Evolutionary conservation across 2,329 filamentous ascomycete genomes (phyloP).

Genomic region (Thielaviopsis musarum): DNA sequence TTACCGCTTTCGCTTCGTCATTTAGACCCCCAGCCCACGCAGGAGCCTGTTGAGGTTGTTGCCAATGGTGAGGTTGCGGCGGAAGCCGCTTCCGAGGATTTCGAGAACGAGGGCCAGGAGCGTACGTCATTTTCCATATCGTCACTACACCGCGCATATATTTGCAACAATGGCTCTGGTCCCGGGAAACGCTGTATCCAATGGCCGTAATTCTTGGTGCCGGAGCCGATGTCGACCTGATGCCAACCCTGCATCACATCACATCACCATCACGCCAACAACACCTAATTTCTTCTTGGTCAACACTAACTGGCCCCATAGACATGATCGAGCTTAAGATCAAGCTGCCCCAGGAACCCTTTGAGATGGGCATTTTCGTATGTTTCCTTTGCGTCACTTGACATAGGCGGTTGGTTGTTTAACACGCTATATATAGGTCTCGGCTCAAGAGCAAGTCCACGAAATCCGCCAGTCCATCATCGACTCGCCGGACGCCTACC

Average conservation of each 20-base stretch:
- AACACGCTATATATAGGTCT: slow-evolving; percentile 41
- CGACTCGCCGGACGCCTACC: slow-evolving; percentile 80
- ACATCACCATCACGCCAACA: not conserved
- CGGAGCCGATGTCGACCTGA: not conserved
- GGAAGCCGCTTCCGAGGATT: slow-evolving; percentile 1
- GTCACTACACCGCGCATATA: too few species aligned
- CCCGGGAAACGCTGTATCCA: too few species aligned
- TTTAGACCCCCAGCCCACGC: slow-evolving; percentile 6
- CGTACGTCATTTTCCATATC: not conserved
- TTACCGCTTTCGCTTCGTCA: too few species aligned
- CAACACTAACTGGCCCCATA: not conserved
- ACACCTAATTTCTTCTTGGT: too few species aligned
- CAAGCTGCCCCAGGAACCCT: slow-evolving; percentile 10
- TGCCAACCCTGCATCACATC: not conserved
- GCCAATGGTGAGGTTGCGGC: not conserved
- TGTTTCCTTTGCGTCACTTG: not conserved
- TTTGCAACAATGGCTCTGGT: too few species aligned
- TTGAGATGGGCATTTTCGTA: slow-evolving; percentile 7
- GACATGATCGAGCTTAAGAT: slow-evolving; percentile 10
- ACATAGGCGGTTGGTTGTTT: slow-evolving; percentile 1
- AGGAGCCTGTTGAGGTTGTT: slow-evolving; percentile 7
- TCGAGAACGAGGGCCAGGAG: slow-evolving; percentile 3
- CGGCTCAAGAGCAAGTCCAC: slow-evolving; percentile 87
- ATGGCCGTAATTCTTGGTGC: not conserved
- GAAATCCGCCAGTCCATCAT: slow-evolving; percentile 94